A percentile compares a stretch with the other conserved stretches of the same genome.
Conservation (phyloP, 805 yeast genomes). For the Candida railenensis region DNA sequence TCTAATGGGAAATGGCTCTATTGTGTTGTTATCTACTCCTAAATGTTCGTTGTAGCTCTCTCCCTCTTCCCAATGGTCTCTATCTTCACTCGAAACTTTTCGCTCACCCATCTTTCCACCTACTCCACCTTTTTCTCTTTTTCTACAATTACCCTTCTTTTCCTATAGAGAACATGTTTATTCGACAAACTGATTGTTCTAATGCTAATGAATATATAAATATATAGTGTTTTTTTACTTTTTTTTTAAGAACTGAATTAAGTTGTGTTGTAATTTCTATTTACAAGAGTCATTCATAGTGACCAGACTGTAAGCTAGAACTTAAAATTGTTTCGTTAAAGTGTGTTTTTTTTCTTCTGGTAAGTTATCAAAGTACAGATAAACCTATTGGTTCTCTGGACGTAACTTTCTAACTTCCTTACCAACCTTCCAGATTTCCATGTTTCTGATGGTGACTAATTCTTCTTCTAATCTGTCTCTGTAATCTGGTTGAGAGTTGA, state of each 20-base stretch:
- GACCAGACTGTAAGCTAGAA: slow-evolving; percentile 19
- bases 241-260: slow-evolving; percentile 7
- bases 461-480: slow-evolving; percentile 94
- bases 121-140: not conserved
- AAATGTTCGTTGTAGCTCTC: too few relatives aligned
- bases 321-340: not conserved
- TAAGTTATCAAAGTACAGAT: too few relatives aligned
- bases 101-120: too few relatives aligned
- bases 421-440: slow-evolving; percentile 99
- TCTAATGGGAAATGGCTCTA: too few relatives aligned
- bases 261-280: slow-evolving; percentile 4
- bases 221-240: not conserved
- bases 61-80: too few relatives aligned
- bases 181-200: slow-evolving; percentile 43
- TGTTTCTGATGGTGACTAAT: slow-evolving; percentile 87
- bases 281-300: slow-evolving; percentile 4
- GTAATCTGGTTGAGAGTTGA: slow-evolving; percentile 98
- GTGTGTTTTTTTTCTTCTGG: too few relatives aligned
- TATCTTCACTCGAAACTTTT: too few relatives aligned
- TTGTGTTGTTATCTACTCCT: too few relatives aligned
- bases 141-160: not conserved
- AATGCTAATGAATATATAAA: slow-evolving; percentile 19
- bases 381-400: slow-evolving; percentile 90
- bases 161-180: slow-evolving; percentile 30
- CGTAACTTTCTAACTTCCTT: slow-evolving; percentile 99